Evolutionary conservation across 2,329 filamentous ascomycete genomes (phyloP).

Genomic region (Rutstroemia sp.): DNA sequence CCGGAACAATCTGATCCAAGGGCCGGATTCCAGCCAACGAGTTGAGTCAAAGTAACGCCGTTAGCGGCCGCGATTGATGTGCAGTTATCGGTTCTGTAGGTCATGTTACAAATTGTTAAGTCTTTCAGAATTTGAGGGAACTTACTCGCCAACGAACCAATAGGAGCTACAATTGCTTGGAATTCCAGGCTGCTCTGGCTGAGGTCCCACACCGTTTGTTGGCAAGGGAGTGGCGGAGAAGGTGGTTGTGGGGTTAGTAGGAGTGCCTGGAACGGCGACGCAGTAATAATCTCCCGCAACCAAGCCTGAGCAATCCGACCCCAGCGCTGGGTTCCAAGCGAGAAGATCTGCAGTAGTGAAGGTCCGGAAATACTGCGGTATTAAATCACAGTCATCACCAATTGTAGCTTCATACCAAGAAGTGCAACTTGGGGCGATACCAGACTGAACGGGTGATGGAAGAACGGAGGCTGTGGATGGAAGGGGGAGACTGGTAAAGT

Average conservation of each 20-base stretch:
- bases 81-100: neutral
- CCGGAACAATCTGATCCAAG: neutral
- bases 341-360: too few species aligned
- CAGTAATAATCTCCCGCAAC: neutral
- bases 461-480: neutral
- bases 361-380: too few species aligned
- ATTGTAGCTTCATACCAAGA: neutral
- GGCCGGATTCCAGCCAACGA: neutral
- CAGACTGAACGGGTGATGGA: neutral
- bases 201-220: neutral
- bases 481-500: too few species aligned
- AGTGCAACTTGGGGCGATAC: neutral
- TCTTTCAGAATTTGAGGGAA: neutral
- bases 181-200: neutral
- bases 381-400: too few species aligned
- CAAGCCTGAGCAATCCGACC: neutral
- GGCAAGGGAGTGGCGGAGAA: neutral
- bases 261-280: neutral
- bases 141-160: neutral
- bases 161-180: neutral
- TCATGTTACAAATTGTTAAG: neutral
- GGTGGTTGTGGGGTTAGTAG: neutral
- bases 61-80: neutral
- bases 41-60: neutral
- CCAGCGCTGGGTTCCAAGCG: neutral